phyloP scores from a whole-genome alignment of 1,139 yeast species.

The Scheffersomyces illinoinensis region DNA sequence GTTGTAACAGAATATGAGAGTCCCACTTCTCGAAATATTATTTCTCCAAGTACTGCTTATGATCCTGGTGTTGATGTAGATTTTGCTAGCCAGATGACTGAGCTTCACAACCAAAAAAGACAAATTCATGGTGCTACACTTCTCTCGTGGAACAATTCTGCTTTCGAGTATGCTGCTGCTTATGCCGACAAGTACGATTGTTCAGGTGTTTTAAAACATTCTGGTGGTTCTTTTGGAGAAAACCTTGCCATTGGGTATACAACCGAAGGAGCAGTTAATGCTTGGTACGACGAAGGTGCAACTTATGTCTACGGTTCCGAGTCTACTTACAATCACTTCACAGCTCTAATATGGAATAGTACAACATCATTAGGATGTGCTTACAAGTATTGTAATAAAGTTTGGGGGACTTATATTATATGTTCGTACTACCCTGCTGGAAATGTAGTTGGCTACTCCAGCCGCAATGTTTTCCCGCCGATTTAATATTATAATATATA shows the following conservation, averaged over 20 bases:
- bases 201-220: constrained; percentile 34
- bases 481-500: not conserved
- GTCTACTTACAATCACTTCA: constrained; percentile 18
- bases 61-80: constrained; percentile 6
- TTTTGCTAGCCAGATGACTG: constrained; percentile 26
- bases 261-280: constrained; percentile 29
- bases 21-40: not conserved
- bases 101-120: constrained; percentile 31
- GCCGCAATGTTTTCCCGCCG: constrained; percentile 28
- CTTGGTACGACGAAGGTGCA: constrained; percentile 40
- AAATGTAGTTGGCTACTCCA: constrained; percentile 45
- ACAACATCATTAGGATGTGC: constrained; percentile 19
- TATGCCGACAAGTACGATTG: constrained; percentile 35
- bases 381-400: constrained; percentile 23
- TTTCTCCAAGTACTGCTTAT: not conserved
- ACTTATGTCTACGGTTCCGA: constrained; percentile 23
- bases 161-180: constrained; percentile 29
- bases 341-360: constrained; percentile 22
- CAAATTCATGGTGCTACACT: constrained; percentile 28
- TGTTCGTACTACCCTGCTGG: constrained; percentile 68
- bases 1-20: not conserved
- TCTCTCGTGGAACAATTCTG: constrained; percentile 32
- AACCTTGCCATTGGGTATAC: constrained; percentile 41
- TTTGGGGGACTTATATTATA: constrained; percentile 56
- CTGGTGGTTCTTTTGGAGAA: constrained; percentile 39